These are phyloP conservation scores for Vinca major DNA, from an alignment of 305 asterid genomes.

Conservation along the genomic window DNA sequence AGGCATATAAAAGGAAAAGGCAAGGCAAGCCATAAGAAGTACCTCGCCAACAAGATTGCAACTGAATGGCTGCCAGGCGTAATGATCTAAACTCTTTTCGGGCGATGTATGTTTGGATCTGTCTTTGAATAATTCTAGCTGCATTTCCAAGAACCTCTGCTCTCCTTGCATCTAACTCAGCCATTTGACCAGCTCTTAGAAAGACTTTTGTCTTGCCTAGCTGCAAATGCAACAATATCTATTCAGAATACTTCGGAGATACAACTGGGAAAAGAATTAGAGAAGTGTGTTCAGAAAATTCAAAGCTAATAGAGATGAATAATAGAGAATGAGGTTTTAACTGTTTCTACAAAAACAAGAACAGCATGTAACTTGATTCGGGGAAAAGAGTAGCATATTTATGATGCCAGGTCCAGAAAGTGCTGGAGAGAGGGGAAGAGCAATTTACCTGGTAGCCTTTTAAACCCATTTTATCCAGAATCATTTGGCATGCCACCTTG, in stretches of 20 bases:
- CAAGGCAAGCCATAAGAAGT: constrained; percentile 17
- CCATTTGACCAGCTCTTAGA: constrained; percentile 99
- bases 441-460: constrained; percentile 79
- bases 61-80: constrained; percentile 70
- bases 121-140: constrained; percentile 92
- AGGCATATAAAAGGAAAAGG: constrained; percentile 18
- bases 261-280: neutral
- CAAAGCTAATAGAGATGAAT: neutral
- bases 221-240: constrained; percentile 39
- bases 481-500: constrained; percentile 76
- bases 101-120: constrained; percentile 82
- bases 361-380: neutral
- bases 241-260: neutral
- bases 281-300: neutral
- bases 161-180: constrained; percentile 94
- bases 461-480: constrained; percentile 83
- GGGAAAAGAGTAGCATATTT: neutral
- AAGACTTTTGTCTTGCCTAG: constrained; percentile 97
- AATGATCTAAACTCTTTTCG: constrained; percentile 71
- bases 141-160: constrained; percentile 99
- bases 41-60: constrained; percentile 99
- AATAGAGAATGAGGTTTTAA: neutral
- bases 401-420: neutral
- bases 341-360: neutral
- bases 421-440: neutral